These are phyloP conservation scores for Geotrichum cucujoidarum DNA, from an alignment of 1,139 yeast species.

Conservation along the genomic window DNA sequence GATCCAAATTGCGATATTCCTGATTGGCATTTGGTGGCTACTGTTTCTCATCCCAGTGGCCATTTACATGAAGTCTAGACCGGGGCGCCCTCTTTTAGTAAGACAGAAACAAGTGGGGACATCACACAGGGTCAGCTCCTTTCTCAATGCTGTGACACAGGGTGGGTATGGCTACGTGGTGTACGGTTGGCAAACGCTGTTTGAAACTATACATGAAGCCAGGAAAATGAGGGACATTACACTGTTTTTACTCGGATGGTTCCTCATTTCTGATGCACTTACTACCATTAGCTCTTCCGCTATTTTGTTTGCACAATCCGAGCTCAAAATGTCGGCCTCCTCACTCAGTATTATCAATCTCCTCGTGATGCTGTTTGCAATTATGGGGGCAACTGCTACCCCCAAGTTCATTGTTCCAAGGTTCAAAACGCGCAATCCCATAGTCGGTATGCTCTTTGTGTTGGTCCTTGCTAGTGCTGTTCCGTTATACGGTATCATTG, in stretches of 20 bases:
- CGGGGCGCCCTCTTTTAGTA: slow-evolving; percentile 36
- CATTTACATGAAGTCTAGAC: slow-evolving; percentile 43
- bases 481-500: slow-evolving; percentile 61
- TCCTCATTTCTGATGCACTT: slow-evolving; percentile 62
- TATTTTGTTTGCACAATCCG: slow-evolving; percentile 60
- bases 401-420: slow-evolving; percentile 45
- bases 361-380: slow-evolving; percentile 57
- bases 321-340: slow-evolving; percentile 59
- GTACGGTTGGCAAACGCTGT: slow-evolving; percentile 57
- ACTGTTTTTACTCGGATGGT: slow-evolving; percentile 61
- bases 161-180: slow-evolving; percentile 30
- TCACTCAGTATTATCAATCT: slow-evolving; percentile 59
- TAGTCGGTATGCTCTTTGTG: slow-evolving; percentile 46
- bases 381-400: slow-evolving; percentile 52
- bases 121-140: slow-evolving; percentile 18
- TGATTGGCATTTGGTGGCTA: slow-evolving; percentile 70
- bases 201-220: slow-evolving; percentile 51
- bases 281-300: slow-evolving; percentile 74
- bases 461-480: slow-evolving; percentile 57
- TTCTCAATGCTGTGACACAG: slow-evolving; percentile 18
- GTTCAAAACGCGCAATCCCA: slow-evolving; percentile 40
- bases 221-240: slow-evolving; percentile 54
- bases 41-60: slow-evolving; percentile 56
- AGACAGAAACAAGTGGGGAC: slow-evolving; percentile 18
- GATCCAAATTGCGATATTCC: slow-evolving; percentile 50